Base-by-base conservation (phyloP, 1,139 yeast genomes). In the Candida buenavistaensis region DNA sequence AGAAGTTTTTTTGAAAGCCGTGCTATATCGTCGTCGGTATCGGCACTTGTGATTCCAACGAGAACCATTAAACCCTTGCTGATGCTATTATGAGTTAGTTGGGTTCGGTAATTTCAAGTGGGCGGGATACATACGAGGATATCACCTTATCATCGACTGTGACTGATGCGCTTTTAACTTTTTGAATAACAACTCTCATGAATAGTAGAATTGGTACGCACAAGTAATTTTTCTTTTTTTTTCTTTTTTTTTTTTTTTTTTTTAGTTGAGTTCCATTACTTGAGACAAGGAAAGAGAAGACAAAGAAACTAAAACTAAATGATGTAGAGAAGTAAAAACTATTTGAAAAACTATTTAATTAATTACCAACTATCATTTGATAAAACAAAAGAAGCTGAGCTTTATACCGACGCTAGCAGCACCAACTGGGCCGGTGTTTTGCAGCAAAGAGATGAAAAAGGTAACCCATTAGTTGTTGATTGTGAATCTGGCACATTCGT, bases 171-270 rank as follows among this genome's bases (percentile, higher is more conserved):
- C 73, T 72, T 46, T 83, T 86, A 13, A 89, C 97, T 50, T 85
- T 78, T 52, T 90, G 98, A 24, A 90, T 76, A 2, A 90, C 96
- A 2, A 90, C 86, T 57, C 81, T 81, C 98, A 90, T 90, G 9
- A n/a, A n/a, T n/a, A n/a, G n/a, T n/a, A n/a, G n/a, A n/a, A n/a
- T n/a, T n/a, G n/a, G n/a, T n/a, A n/a, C n/a, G n/a, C n/a, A n/a
- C n/a, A n/a, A n/a, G n/a, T n/a, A n/a, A n/a, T n/a, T n/a, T n/a
- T n/a, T n/a, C n/a, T n/a, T n/a, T n/a, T n/a, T n/a, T n/a, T n/a
- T n/a, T n/a, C n/a, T n/a, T n/a, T n/a, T n/a, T n/a, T n/a, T n/a
- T n/a, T n/a, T n/a, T n/a, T n/a, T n/a, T n/a, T n/a, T n/a, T n/a
- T n/a, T n/a, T n/a, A n/a, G n/a, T n/a, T n/a, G n/a, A n/a, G n/a